These are phyloP conservation scores for Xylaria scruposa DNA, from an alignment of 495 filamentous ascomycete species.

Conservation along the genomic window DNA sequence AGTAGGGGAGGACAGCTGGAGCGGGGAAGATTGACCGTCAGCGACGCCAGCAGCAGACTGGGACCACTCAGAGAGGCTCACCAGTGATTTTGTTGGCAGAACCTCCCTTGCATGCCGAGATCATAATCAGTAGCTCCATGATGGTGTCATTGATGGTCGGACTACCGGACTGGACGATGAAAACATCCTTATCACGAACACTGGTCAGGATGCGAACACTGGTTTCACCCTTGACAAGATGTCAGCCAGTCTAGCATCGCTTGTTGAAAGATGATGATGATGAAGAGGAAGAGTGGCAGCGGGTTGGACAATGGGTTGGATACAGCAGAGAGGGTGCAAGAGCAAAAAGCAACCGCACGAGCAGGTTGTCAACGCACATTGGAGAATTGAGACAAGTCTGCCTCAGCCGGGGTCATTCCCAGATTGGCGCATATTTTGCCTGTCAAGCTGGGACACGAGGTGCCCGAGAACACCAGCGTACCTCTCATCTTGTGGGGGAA, in stretches of 20 bases:
- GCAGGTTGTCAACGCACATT: slow-evolving; percentile 49
- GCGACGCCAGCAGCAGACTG: slow-evolving; percentile 31
- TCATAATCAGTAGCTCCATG: slow-evolving; percentile 99
- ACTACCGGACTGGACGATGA: slow-evolving; percentile 97
- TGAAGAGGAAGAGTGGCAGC: not conserved
- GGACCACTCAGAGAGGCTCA: slow-evolving; percentile 49
- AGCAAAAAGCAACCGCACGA: slow-evolving; percentile 61
- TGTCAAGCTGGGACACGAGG: slow-evolving; percentile 62
- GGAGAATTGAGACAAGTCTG: slow-evolving; percentile 66
- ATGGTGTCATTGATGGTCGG: slow-evolving; percentile 97
- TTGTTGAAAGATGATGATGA: slow-evolving; percentile 56
- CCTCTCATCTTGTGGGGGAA: slow-evolving; percentile 56
- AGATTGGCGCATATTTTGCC: slow-evolving; percentile 65
- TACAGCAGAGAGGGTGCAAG: slow-evolving; percentile 40
- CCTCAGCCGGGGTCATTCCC: slow-evolving; percentile 62
- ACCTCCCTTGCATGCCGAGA: slow-evolving; percentile 96
- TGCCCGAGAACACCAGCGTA: slow-evolving; percentile 64
- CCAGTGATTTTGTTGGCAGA: slow-evolving; percentile 98
- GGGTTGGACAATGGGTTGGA: not conserved
- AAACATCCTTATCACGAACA: slow-evolving; percentile 97
- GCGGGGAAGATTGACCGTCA: slow-evolving; percentile 27
- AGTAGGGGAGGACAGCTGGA: slow-evolving; percentile 95
- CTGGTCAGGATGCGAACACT: slow-evolving; percentile 92
- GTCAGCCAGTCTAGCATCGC: slow-evolving; percentile 67
- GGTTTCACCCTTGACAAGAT: slow-evolving; percentile 83